Conservation (phyloP, 305 asterid genomes). For the Salvia sclarea region DNA sequence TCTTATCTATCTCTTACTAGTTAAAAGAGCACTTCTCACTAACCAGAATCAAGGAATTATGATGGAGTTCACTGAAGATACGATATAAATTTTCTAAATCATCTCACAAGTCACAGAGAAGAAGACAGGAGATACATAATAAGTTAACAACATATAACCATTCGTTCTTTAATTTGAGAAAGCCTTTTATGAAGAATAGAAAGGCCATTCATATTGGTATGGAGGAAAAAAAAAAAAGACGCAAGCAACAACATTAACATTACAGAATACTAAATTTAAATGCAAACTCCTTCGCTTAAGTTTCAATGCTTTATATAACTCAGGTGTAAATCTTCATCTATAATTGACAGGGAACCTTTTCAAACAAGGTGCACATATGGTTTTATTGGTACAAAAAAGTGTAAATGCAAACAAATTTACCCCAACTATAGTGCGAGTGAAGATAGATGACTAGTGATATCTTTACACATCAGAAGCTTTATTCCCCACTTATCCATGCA, state of each 20-base stretch:
- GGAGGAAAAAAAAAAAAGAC: background rate
- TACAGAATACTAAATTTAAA: background rate
- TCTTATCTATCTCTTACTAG: too few relatives aligned
- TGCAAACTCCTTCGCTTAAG: background rate
- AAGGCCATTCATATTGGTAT: background rate
- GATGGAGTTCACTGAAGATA: background rate
- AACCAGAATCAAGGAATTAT: background rate
- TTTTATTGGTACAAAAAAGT: slow-evolving; percentile 10
- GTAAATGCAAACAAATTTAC: slow-evolving; percentile 1
- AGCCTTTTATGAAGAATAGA: background rate
- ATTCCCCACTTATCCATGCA: slow-evolving; percentile 21
- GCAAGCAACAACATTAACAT: background rate
- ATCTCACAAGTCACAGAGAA: background rate
- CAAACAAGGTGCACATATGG: slow-evolving; percentile 17
- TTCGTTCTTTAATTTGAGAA: background rate
- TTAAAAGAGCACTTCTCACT: too few relatives aligned
- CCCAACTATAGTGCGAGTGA: background rate
- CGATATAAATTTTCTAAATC: too few relatives aligned
- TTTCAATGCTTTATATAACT: background rate
- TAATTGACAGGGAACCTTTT: background rate
- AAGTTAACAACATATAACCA: background rate
- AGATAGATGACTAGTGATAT: background rate
- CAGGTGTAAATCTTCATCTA: slow-evolving; percentile 10
- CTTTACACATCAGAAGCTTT: slow-evolving; percentile 19
- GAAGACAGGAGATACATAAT: background rate